These are phyloP conservation scores for Saccharomycodes ludwigii DNA, from an alignment of 805 yeast genomes.

Conservation along the genomic window DNA sequence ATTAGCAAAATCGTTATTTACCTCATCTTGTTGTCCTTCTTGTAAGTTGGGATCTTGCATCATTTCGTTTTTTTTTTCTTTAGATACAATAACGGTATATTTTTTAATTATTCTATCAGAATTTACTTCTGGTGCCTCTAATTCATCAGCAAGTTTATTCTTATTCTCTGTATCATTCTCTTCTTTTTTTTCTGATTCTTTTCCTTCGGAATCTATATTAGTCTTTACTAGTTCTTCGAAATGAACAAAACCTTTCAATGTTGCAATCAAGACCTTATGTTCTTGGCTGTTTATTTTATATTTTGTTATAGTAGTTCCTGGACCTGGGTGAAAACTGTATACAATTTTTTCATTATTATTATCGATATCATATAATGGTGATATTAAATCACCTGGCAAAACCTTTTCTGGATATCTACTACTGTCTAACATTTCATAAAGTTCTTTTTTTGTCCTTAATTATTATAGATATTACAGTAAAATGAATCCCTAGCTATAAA, in stretches of 20 bases:
- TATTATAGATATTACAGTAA: neutral
- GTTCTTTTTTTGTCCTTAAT: constrained; percentile 1
- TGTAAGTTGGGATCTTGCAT: constrained; percentile 9
- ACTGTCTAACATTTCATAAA: neutral
- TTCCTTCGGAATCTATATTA: constrained; percentile 7
- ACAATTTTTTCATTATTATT: constrained; percentile 23
- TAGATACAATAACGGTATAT: constrained; percentile 19
- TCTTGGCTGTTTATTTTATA: constrained; percentile 26
- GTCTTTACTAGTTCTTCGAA: constrained; percentile 17
- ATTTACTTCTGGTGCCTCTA: no score
- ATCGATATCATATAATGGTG: constrained; percentile 37
- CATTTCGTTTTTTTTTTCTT: constrained; percentile 10
- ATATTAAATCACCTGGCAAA: constrained; percentile 74
- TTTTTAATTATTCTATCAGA: constrained; percentile 11
- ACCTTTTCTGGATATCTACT: constrained; percentile 31
- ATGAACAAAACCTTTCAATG: constrained; percentile 47
- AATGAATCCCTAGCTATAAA: no score
- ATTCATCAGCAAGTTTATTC: no score
- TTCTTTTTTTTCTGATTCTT: constrained; percentile 4
- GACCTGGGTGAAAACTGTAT: constrained; percentile 44
- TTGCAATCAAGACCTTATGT: constrained; percentile 38
- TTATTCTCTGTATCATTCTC: constrained; percentile 1
- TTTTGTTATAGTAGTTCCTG: constrained; percentile 45
- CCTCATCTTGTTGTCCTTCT: constrained; percentile 7
- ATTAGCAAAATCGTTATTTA: constrained; percentile 24